These are phyloP conservation scores for Parascedosporium putredinis DNA, from an alignment of 2,329 filamentous ascomycete genomes.

Conservation along the genomic window DNA sequence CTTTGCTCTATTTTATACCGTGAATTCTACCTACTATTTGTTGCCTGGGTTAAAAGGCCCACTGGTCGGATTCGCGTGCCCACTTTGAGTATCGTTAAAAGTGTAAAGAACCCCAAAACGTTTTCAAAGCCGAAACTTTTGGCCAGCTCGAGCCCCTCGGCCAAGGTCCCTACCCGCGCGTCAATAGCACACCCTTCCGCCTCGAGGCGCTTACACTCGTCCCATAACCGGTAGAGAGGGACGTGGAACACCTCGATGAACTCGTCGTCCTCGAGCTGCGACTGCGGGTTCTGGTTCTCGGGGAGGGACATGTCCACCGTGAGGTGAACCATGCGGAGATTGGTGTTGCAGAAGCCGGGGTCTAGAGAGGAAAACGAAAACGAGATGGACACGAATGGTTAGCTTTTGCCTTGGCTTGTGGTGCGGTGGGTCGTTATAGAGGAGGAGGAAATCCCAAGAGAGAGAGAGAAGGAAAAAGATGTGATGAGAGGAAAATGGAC, in stretches of 20 bases:
- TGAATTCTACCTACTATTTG: too few species aligned
- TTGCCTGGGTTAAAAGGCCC: too few species aligned
- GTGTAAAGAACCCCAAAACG: too few species aligned
- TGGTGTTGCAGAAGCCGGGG: slow-evolving; percentile 57
- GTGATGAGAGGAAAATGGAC: background rate
- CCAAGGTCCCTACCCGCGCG: slow-evolving; percentile 65
- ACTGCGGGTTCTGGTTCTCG: slow-evolving; percentile 58
- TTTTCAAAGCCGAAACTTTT: slow-evolving; percentile 37
- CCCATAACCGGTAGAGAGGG: slow-evolving; percentile 52
- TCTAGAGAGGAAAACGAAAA: slow-evolving; percentile 23
- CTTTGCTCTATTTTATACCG: too few species aligned
- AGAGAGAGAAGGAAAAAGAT: background rate
- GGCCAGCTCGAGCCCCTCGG: slow-evolving; percentile 67
- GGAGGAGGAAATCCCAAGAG: too few species aligned
- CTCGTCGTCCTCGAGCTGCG: slow-evolving; percentile 66
- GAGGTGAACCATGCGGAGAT: slow-evolving; percentile 61
- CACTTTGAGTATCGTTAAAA: too few species aligned
- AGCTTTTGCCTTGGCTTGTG: background rate
- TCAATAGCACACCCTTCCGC: slow-evolving; percentile 67
- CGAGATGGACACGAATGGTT: background rate
- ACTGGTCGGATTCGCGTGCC: too few species aligned
- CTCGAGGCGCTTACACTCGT: slow-evolving; percentile 56
- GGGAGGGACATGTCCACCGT: slow-evolving; percentile 58
- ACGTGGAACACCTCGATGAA: slow-evolving; percentile 73
- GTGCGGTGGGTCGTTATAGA: too few species aligned